Percentiles rank a stretch among this genome's conserved stretches.
These are phyloP conservation scores for Sedum album DNA, from an alignment of 164 flowering plant genomes.

Conservation along the genomic window DNA sequence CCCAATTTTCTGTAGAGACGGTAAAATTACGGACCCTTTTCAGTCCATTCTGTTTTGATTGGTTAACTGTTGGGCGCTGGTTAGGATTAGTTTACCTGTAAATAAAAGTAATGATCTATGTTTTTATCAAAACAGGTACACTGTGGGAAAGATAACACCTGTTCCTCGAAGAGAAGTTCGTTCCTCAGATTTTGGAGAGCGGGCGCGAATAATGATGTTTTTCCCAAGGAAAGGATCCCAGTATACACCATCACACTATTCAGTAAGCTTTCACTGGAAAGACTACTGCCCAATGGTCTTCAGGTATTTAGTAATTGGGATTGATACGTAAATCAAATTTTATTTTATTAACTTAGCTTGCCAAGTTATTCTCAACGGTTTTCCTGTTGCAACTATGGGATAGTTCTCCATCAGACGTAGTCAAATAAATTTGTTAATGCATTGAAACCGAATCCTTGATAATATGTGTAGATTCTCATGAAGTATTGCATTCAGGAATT, in stretches of 20 bases:
- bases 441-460: neutral
- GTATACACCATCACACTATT: slow-evolving; percentile 80
- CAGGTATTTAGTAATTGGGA: slow-evolving; percentile 39
- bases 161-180: slow-evolving; percentile 92
- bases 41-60: too few relatives aligned
- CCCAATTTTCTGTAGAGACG: too few relatives aligned
- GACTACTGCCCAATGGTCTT: slow-evolving; percentile 99
- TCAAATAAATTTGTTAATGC: neutral
- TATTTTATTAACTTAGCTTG: neutral
- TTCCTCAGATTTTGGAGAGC: slow-evolving; percentile 83
- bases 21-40: too few relatives aligned
- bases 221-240: slow-evolving; percentile 83
- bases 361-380: neutral
- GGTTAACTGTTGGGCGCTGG: neutral
- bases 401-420: neutral
- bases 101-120: neutral
- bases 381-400: neutral
- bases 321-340: neutral
- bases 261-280: slow-evolving; percentile 82
- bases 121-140: slow-evolving; percentile 54
- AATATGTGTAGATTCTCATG: neutral
- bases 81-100: neutral
- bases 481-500: slow-evolving; percentile 48
- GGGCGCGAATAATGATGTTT: slow-evolving; percentile 81
- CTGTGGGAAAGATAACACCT: slow-evolving; percentile 96